Conservation (phyloP, 2,329 filamentous ascomycete species). For the Curvularia verruculosa region DNA sequence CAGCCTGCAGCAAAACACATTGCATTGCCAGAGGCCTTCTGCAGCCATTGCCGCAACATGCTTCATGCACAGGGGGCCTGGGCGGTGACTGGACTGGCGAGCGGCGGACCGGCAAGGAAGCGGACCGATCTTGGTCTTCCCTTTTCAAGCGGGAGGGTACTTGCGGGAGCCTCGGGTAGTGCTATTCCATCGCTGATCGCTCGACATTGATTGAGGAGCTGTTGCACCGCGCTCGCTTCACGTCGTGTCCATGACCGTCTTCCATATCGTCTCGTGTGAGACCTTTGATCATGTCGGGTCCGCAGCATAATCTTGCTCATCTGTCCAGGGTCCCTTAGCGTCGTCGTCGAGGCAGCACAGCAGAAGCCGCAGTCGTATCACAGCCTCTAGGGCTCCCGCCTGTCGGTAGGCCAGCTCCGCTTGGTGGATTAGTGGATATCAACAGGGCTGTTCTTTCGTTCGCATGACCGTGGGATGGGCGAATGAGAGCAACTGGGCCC, state of each 20-base stretch:
- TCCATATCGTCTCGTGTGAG: constrained; percentile 30
- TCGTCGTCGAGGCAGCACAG: constrained; percentile 19
- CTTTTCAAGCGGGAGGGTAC: constrained; percentile 40
- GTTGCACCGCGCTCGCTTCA: constrained; percentile 22
- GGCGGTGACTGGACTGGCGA: constrained; percentile 43
- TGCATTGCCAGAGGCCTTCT: constrained; percentile 25
- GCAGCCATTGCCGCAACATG: constrained; percentile 22
- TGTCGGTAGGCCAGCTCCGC: constrained; percentile 16
- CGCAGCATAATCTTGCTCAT: constrained; percentile 10
- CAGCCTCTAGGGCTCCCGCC: constrained; percentile 24
- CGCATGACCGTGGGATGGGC: constrained; percentile 42
- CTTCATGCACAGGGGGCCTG: constrained; percentile 28
- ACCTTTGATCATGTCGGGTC: constrained; percentile 12
- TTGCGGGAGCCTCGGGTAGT: constrained; percentile 41
- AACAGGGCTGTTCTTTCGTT: constrained; percentile 35
- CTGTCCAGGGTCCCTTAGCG: constrained; percentile 6
- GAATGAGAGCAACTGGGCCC: constrained; percentile 33
- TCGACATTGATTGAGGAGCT: constrained; percentile 8
- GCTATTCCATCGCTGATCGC: constrained; percentile 26
- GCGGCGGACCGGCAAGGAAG: constrained; percentile 29
- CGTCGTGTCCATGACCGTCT: constrained; percentile 5
- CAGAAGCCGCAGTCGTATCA: constrained; percentile 34
- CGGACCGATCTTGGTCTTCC: constrained; percentile 28
- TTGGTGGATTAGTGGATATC: constrained; percentile 9
- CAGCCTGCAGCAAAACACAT: constrained; percentile 31